A percentile compares a stretch with the other conserved stretches of the same genome.
Evolutionary conservation across 495 filamentous ascomycete species (phyloP).

Genomic region (Hypoxylon fuscum): DNA sequence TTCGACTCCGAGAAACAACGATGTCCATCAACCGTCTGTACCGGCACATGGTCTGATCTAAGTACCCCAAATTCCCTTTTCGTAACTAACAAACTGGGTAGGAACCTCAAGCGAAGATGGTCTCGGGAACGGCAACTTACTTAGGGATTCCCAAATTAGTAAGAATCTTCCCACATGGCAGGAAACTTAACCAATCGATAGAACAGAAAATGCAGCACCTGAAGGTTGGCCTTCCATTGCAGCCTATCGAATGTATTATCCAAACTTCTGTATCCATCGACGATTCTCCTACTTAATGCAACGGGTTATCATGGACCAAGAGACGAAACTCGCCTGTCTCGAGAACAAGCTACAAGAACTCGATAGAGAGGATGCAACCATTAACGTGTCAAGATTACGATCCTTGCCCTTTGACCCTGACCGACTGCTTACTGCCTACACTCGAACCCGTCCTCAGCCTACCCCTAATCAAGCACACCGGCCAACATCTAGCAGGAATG

Average conservation of each 20-base stretch:
- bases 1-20: neutral
- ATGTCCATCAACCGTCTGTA: neutral
- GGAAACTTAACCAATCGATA: neutral
- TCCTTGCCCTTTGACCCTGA: constrained; percentile 2
- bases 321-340: constrained; percentile 21
- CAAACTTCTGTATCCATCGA: constrained; percentile 8
- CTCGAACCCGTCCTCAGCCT: neutral
- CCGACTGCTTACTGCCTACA: constrained; percentile 1
- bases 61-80: neutral
- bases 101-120: neutral
- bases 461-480: neutral
- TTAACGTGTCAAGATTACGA: neutral
- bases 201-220: constrained; percentile 4
- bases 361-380: constrained; percentile 8
- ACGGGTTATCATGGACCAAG: constrained; percentile 17
- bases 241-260: neutral
- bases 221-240: constrained; percentile 11
- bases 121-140: neutral
- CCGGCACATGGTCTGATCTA: neutral
- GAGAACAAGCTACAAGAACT: constrained; percentile 22
- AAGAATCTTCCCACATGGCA: neutral
- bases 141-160: constrained; percentile 8
- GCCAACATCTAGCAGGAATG: neutral
- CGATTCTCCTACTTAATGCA: constrained; percentile 15
- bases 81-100: neutral